Evolutionary conservation across 768 basidiomycete genomes (phyloP), one percentile per base, ranked within the genome.

Genomic region (Termitomyces sp.): DNA sequence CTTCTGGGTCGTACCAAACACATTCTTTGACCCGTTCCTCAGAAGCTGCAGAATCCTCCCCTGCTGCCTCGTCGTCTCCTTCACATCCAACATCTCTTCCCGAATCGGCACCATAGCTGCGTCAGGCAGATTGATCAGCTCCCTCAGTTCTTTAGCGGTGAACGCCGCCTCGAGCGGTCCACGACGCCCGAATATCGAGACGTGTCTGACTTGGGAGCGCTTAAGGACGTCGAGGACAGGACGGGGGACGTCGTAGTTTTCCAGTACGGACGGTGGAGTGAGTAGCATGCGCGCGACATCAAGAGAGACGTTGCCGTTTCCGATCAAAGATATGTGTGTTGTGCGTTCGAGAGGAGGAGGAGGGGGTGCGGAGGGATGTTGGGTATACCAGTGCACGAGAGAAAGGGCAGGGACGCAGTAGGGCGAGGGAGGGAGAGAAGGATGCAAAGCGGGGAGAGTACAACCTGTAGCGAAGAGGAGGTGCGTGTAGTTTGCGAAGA

Each of bases 301-400:
- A 34, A 99, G 77, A 8, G 94, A 88, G 55, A 99, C 95, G 62
- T 98, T 98, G 11, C 96, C 96, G 59, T 94, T 91, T 0, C 97
- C 96, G 43, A 98, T 87, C 53, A 99, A 73, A 1, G 91, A 84
- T 28, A 95, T 84, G 62, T 95, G 89, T 2, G 76, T 67, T 3
- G 83, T 71, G 40, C 78, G 79, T 30, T 90, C 82, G 2, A 94
- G 78, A 0, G 85, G 75, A 1, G 88, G 85, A 0, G 88, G 76
- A 0, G 78, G 67, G 0, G 81, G 77, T 3, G 10, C 76, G 73
- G 84, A 84, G 1, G 95, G 95, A 68, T 98, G 94, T 46, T 82
- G 86, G 12, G 96, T 98, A 73, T 99, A 98, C 95, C 94, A 98
- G 62, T 94, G 90, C 1, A 99, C 94, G 42, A 99, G 72, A 0